Evolutionary conservation across 108 stramenopile species (phyloP).

Genomic region (Cyclotella cryptica): DNA sequence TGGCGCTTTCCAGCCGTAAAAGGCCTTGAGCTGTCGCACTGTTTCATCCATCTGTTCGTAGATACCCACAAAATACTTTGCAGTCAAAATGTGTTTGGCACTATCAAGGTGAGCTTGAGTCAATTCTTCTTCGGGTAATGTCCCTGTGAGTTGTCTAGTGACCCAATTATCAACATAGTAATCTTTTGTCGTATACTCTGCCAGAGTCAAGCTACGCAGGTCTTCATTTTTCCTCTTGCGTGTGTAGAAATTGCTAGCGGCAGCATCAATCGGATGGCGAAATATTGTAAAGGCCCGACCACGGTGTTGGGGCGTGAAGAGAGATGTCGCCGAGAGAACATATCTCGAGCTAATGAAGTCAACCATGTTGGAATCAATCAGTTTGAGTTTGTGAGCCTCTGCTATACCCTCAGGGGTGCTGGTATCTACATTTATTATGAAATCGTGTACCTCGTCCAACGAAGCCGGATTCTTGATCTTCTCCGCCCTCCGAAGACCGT

Average conservation of each 20-base stretch:
- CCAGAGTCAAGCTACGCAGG: constrained; percentile 5
- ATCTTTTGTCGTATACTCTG: constrained; percentile 13
- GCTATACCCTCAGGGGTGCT: constrained; percentile 16
- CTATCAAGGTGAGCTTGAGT: constrained; percentile 6
- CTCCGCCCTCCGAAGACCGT: constrained; percentile 14
- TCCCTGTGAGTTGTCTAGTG: constrained; percentile 13
- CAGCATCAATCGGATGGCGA: constrained; percentile 51
- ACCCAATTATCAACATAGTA: constrained; percentile 30
- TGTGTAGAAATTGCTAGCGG: constrained; percentile 28
- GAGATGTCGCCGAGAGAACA: constrained; percentile 35
- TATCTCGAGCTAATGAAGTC: constrained; percentile 41
- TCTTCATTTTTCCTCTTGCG: constrained; percentile 10
- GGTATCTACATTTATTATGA: constrained; percentile 25
- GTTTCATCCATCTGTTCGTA: constrained; percentile 31
- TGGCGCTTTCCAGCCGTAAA: constrained; percentile 20
- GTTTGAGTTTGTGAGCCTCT: constrained; percentile 12
- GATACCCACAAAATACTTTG: constrained; percentile 29
- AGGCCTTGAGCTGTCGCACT: constrained; percentile 24
- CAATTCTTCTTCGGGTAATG: constrained; percentile 12
- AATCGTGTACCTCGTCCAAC: constrained; percentile 10
- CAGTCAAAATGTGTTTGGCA: constrained; percentile 21
- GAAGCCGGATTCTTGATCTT: constrained; percentile 20
- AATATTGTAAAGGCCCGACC: constrained; percentile 48
- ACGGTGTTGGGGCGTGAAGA: constrained; percentile 37
- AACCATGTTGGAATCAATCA: constrained; percentile 34